Base-by-base conservation (phyloP, 2,329 filamentous ascomycete species). In the Monosporascus ibericus region DNA sequence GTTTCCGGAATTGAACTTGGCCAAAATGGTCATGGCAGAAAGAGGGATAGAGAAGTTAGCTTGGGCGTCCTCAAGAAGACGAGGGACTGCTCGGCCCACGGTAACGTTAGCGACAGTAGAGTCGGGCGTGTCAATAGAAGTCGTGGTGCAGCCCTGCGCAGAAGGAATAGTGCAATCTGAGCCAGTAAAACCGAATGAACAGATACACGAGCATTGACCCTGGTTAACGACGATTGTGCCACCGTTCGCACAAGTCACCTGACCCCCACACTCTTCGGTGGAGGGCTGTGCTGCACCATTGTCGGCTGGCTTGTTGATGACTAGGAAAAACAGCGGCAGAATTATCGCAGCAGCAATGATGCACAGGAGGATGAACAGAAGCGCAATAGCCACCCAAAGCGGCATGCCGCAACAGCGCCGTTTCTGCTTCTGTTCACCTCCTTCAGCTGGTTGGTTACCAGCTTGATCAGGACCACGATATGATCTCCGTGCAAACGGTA, bases 361-460 rank as follows among this genome's bases (percentile, higher is more conserved):
- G 52, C 88, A 73, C 39, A 96, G 65, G 11, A 91, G 65, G 4
- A 92, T 65, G 20, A 95, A 69, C 17, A 81, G 50, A 11, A 82
- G 65, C 1, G 90, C 65, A 22, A 94, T 70, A 64, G 95, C 92
- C 0, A 80, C 81, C 85, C 90, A 95, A 17, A 87, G 66, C 2
- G 90, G 88, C 61, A 97, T 79, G 17, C 92, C 92, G 64, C 92
- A 99, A 70, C 88, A 95, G 51, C 82, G 82, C 39, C 87, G 82
- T 14, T 76, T 69, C 58, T 57, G 59, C 59, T 59, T 55, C 57
- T 63, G 51, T 24, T 55, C 47, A 6, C 24, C 42, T 46, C 42
- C 42, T 3, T 46, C 6, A 17, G 11, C 22, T 24, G 42, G 24
- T 25, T 25, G 22, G 24, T 18, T 14, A 1, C 30, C 22, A 8